Evolutionary conservation across 2,329 filamentous ascomycete genomes (phyloP), one percentile per base, ranked within the genome.

Genomic region (Curvularia sp.): DNA sequence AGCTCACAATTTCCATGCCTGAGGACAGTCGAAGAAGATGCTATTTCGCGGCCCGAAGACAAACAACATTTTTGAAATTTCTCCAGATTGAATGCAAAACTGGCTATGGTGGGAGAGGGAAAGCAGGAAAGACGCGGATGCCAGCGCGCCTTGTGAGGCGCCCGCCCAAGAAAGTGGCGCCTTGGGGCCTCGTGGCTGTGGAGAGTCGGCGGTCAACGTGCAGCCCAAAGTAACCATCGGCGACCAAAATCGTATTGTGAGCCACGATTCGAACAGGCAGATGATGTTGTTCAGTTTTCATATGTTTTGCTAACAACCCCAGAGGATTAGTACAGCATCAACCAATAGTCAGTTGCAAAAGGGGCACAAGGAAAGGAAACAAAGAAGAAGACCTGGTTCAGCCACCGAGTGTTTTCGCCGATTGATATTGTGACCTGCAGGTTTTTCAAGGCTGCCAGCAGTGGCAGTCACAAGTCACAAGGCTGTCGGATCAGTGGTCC

Each of bases 1-100:
- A 13, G 59, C 70, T 66, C 47, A 74, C 70, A 74, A 75, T 61
- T 75, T 76, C 74, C 74, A 76, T 71, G 69, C 61, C 53, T 71
- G 71, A 2, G 72, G 73, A 50, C 71, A 70, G 63, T 76, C 74
- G 39, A 76, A 76, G 63, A 75, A 76, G 55, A 76, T 74, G 26
- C 65, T 70, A 42, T 75, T 71, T 55, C 72, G 69, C n/a, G 74
- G 74, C 1, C 74, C 74, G 49, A 76, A 76, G 13, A 75, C 64
- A 53, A 75, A 75, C 2, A 70, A 70, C 60, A 76, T 68, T 58
- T 71, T 70, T 22, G 73, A 66, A 72, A 75, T 75, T 26, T 44
- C 41, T 30, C 44, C 41, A 35, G 28, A 10, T 22, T 31, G 26
- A 10, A 44, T 38, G 39, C 42, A 24, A 43, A 24, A 22, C 4